Evolutionary conservation across 1,284 basidiomycete species (phyloP).

Genomic region (Fomitopsis schrenkii): DNA sequence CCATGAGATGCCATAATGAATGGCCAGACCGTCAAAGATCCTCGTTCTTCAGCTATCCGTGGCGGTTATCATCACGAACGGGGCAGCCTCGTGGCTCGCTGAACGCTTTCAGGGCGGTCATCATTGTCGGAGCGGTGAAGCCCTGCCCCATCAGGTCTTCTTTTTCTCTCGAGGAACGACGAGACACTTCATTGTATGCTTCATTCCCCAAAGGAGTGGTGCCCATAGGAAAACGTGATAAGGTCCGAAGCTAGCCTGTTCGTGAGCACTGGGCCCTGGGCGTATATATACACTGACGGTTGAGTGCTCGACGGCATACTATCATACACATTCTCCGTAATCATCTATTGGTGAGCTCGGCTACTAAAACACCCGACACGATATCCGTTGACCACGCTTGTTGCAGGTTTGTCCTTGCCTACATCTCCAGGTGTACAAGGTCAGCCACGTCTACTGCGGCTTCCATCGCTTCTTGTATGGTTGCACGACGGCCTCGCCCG

Average conservation of each 20-base stretch:
- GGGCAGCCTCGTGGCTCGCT: conserved; percentile 1
- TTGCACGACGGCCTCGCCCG: conserved; percentile 33
- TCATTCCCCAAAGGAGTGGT: neutral
- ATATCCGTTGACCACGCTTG: neutral
- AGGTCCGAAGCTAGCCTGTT: neutral
- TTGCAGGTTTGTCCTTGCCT: neutral
- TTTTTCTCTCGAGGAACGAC: neutral
- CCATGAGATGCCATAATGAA: neutral
- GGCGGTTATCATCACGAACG: neutral
- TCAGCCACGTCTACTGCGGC: conserved; percentile 29
- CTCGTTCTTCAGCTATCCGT: neutral
- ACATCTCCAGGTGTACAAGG: conserved; percentile 19
- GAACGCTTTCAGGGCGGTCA: neutral
- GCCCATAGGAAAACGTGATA: neutral
- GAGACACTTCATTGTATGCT: neutral
- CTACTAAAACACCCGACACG: neutral
- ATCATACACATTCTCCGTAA: neutral
- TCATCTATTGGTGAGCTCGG: neutral
- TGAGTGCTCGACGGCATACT: neutral
- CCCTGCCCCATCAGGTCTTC: neutral
- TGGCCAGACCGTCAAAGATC: neutral
- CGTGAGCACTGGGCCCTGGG: neutral
- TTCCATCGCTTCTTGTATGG: conserved; percentile 42
- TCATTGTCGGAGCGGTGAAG: neutral
- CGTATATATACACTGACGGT: neutral